Base-by-base conservation (phyloP, 177 flowering plant genomes). In the Telopea speciosissima region DNA sequence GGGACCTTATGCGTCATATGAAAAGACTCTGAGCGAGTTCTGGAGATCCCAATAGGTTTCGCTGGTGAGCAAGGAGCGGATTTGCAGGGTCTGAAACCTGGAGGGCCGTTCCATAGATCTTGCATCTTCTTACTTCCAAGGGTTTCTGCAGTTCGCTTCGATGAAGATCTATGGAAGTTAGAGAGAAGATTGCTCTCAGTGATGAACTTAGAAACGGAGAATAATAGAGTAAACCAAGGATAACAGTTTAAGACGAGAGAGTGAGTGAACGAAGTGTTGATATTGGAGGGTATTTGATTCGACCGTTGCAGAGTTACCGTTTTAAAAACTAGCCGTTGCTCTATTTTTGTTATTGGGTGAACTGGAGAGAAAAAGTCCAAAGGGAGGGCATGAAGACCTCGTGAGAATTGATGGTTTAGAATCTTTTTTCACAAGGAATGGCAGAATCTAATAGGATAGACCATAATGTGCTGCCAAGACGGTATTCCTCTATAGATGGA, bases 61-160 rank as follows among this genome's bases (percentile, higher is more conserved):
- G 91, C 87, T 0, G 99, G 98, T 1, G 99, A 95, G 70, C 90
- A 82, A 40, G 99, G 99, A 31, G 98, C 96, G 3, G 99, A 93
- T 73, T 93, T 95, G 0, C 90, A 76, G 33, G 91, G 87, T 63
- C 97, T 81, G 79, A 89, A 83, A 58, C 88, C 91, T 16, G 89
- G 91, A 24, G 92, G 90, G 58, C 81, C 92, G 71, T 89, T 91
- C 92, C 92, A 87, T 86, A 82, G 82, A 65, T 93, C 97, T 79
- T 93, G 89, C 85, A 89, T 63, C 94, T 89, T 93, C 81, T 76
- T 82, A 33, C 42, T 25, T 16, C 62, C 3, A 33, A 56, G 56
- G 56, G 21, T 75, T 26, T 44, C 16, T 40, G 24, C 59, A 63
- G 24, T 24, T n/a, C 33, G 42, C 25, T 56, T 40, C 42, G 70